Percentiles rank a stretch among this genome's conserved stretches.
phyloP scores from a whole-genome alignment of 2,329 filamentous ascomycete genomes.

The Penicillium decumbens region DNA sequence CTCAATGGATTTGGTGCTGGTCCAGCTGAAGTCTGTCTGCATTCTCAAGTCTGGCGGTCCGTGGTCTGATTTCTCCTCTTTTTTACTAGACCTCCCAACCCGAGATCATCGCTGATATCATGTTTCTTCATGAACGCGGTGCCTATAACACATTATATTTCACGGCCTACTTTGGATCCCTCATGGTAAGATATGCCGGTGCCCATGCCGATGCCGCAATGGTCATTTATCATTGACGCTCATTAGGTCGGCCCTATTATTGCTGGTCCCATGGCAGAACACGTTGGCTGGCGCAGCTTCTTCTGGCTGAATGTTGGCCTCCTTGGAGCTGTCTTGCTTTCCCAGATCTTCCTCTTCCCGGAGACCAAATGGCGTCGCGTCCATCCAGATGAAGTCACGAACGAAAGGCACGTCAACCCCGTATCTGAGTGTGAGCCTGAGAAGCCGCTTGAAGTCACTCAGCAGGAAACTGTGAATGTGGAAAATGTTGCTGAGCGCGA shows the following conservation, averaged over 20 bases:
- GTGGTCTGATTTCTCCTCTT: neutral
- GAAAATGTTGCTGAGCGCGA: slow-evolving; percentile 41
- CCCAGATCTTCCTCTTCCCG: slow-evolving; percentile 58
- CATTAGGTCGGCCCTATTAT: slow-evolving; percentile 52
- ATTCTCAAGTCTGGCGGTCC: neutral
- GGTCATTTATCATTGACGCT: slow-evolving; percentile 16
- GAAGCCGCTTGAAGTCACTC: slow-evolving; percentile 10
- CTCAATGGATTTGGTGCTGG: slow-evolving; percentile 61
- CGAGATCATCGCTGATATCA: slow-evolving; percentile 60
- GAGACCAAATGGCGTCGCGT: slow-evolving; percentile 58
- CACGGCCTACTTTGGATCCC: slow-evolving; percentile 57
- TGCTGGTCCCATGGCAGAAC: slow-evolving; percentile 56
- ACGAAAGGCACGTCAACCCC: neutral
- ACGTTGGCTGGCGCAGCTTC: slow-evolving; percentile 58
- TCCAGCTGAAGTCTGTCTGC: slow-evolving; percentile 46
- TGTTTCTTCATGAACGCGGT: slow-evolving; percentile 62
- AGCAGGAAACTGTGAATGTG: slow-evolving; percentile 16
- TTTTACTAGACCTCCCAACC: slow-evolving; percentile 51
- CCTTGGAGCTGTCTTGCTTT: slow-evolving; percentile 47
- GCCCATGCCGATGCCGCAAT: neutral
- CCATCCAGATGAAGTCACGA: slow-evolving; percentile 26
- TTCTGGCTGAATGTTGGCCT: slow-evolving; percentile 63
- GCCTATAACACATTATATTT: slow-evolving; percentile 61
- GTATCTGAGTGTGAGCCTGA: slow-evolving; percentile 10
- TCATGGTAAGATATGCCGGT: slow-evolving; percentile 47